Percentiles rank a stretch among this genome's conserved stretches.
Conservation (phyloP, 202 grass and related monocot species). For the Schoenoplectus tabernaemontani region DNA sequence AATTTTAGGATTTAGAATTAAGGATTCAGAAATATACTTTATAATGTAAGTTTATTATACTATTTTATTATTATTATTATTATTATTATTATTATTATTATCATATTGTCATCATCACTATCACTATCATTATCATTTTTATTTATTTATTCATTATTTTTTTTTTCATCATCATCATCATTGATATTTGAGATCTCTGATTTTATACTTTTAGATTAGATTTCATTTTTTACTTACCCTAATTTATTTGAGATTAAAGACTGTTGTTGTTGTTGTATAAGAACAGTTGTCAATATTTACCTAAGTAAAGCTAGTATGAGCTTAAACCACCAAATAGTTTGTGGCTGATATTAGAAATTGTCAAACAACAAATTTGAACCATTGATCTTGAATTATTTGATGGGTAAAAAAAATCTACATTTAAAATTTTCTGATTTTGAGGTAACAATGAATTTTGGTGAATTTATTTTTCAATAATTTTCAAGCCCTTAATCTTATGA, state of each 20-base stretch:
- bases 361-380: not conserved
- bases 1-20: too few species aligned
- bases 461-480: not conserved
- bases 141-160: too few species aligned
- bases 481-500: not conserved
- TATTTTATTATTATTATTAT: too few species aligned
- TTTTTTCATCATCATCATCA: too few species aligned
- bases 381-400: not conserved
- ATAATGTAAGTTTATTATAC: too few species aligned
- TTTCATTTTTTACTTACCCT: not conserved
- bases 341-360: not conserved
- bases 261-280: not conserved
- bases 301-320: not conserved
- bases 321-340: not conserved
- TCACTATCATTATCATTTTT: too few species aligned
- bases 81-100: too few species aligned
- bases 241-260: too few species aligned
- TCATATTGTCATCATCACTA: too few species aligned
- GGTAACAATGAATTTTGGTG: not conserved
- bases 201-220: too few species aligned
- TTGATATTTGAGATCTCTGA: too few species aligned
- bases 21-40: too few species aligned
- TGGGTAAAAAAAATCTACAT: not conserved
- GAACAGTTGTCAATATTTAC: not conserved
- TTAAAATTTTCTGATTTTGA: slow-evolving; percentile 9